Evolutionary conservation across 1,284 basidiomycete genomes (phyloP), one percentile per base, ranked within the genome.

Genomic region (Marasmius fiardii): DNA sequence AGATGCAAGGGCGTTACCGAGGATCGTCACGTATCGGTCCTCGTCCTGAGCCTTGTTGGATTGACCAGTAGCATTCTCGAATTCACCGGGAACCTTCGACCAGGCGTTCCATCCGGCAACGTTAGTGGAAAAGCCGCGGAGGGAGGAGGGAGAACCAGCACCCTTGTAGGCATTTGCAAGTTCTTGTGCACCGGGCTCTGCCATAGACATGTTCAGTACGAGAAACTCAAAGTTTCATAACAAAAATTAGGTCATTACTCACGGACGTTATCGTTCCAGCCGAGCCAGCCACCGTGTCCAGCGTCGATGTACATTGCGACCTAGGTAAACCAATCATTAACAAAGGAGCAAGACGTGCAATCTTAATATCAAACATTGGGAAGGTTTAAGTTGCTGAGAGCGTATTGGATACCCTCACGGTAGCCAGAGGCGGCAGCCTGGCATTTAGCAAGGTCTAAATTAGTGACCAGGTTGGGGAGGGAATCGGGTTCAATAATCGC

Each of bases 401-500:
- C 75, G 63, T 78, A 77, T 58, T 69, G 69, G 54, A 74, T 68
- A 57, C 64, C 69, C 11, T 66, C 60, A 60, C 67, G 43, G 41
- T 57, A 52, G 5, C 20, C 44, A 48, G 35, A 53, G 11, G 51
- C 55, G 26, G 51, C 45, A 10, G 51, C 28, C 39, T 39, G 33
- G 66, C 75, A 77, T 65, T 73, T 73, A 43, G 65, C 62, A 44
- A 74, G 72, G 64, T 64, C 71, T 63, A 73, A 57, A 71, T 78
- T 77, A 60, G 74, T 77, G 58, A 77, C 74, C 57, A 57, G 43
- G 44, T 59, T 78, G 59, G 74, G 74, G 26, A 77, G 66, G 8
- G 73, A 75, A 62, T 76, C 75, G 56, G 75, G 75, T 64, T 78
- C 75, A 56, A 75, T 70, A 59, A 76, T 69, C 39, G 74, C 73